Conservation (phyloP, 1,284 basidiomycete species). For the Microbotryum intermedium region DNA sequence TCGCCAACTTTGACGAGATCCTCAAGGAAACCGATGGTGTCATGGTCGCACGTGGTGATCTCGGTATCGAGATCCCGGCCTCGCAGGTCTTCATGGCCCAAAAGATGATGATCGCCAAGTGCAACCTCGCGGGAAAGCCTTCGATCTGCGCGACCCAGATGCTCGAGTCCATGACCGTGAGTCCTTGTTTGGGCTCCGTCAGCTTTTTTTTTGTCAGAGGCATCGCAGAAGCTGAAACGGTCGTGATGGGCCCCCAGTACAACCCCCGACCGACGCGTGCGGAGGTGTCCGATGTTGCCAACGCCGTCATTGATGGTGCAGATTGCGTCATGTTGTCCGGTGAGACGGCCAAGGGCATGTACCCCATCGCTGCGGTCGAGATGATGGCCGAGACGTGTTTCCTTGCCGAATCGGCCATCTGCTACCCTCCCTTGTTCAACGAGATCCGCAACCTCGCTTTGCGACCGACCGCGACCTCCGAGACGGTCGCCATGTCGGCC, state of each 20-base stretch:
- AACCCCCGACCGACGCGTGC: slow-evolving; percentile 95
- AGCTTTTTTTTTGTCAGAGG: slow-evolving; percentile 10
- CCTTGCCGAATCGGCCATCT: slow-evolving; percentile 86
- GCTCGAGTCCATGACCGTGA: slow-evolving; percentile 97
- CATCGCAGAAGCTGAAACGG: not conserved
- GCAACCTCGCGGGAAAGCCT: slow-evolving; percentile 92
- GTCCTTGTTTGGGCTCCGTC: slow-evolving; percentile 34
- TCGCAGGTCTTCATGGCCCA: slow-evolving; percentile 96
- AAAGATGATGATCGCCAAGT: slow-evolving; percentile 99
- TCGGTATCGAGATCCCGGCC: slow-evolving; percentile 96
- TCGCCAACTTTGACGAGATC: slow-evolving; percentile 96
- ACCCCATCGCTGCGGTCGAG: slow-evolving; percentile 90
- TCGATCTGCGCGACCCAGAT: slow-evolving; percentile 99
- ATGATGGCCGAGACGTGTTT: slow-evolving; percentile 99
- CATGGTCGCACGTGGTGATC: slow-evolving; percentile 96
- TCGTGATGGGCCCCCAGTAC: slow-evolving; percentile 42
- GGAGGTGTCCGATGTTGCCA: slow-evolving; percentile 94
- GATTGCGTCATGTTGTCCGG: slow-evolving; percentile 99
- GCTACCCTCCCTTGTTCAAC: slow-evolving; percentile 84
- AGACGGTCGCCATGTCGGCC: slow-evolving; percentile 88
- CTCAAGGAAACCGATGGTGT: slow-evolving; percentile 86
- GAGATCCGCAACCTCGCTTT: slow-evolving; percentile 65
- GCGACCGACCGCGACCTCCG: slow-evolving; percentile 80
- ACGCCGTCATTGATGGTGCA: slow-evolving; percentile 91
- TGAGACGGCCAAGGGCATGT: slow-evolving; percentile 91